Evolutionary conservation across 2,329 filamentous ascomycete species (phyloP), one percentile per base, ranked within the genome.

Genomic region (Epichloe bromicola): DNA sequence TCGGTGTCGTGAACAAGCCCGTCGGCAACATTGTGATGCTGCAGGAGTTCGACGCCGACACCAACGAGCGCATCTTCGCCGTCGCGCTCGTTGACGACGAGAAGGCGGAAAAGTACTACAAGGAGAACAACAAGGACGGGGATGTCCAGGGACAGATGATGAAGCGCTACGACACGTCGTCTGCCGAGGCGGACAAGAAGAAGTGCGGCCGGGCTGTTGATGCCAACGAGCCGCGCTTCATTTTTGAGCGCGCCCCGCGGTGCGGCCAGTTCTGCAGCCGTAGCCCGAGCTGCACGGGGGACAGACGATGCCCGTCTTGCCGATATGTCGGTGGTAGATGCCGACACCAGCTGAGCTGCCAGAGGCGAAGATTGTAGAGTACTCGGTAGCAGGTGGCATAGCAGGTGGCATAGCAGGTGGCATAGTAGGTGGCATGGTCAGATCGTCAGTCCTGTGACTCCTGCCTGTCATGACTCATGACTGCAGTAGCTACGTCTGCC

Each of bases 1-100:
- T 56, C 36, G 43, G 38, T 20, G 37, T 55, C n/a, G 41, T 54
- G 39, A 55, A 56, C 53, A 55, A 56, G 48, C 55, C 55, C 5
- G 38, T 51, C 11, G 23, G 34, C 34, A 53, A 55, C 37, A 45
- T 55, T 37, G 50, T 56, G 15, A 10, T 56, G 38, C 36, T 54
- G 17, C 55, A 56, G 44, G 37, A 46, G 37, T 55, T 52, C 39
- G 46, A 56, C 34, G 49, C 53, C 15, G 53, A 56, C 33, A 56
- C 55, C 8, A 44, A 51, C 10, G 41, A 54, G 53, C 55, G 53
- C 42, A 8, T 55, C 11, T 54, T 47, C 15, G 55, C 50, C 20
- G 55, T 52, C 5, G 55, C 51, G 3, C 39, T 56, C 20, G 41
- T 56, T n/a, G 48, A 55, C 30, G 55, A 56, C 40, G 30, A 52